These are phyloP conservation scores for Angomonas ambiguus DNA, from an alignment of 208 protist species.

Conservation along the genomic window DNA sequence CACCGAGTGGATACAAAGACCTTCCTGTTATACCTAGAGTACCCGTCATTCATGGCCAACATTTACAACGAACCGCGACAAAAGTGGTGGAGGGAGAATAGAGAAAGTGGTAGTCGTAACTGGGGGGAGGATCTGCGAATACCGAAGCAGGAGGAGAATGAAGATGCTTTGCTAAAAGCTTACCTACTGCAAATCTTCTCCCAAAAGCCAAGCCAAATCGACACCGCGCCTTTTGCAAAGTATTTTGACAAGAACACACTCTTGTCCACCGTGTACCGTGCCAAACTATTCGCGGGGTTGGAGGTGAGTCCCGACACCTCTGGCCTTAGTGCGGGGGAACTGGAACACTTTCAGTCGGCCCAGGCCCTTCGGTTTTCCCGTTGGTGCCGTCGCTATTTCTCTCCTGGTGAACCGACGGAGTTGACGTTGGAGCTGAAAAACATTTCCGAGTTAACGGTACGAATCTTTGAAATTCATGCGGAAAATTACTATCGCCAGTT, in stretches of 20 bases:
- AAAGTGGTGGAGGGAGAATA: not conserved
- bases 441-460: not conserved
- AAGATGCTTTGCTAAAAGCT: not conserved
- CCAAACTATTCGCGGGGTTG: slow-evolving; percentile 7
- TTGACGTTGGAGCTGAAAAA: slow-evolving; percentile 8
- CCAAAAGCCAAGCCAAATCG: not conserved
- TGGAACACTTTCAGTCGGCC: slow-evolving; percentile 7
- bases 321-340: not conserved
- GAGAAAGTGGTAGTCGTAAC: not conserved
- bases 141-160: not conserved
- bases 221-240: not conserved
- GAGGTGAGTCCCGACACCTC: slow-evolving; percentile 1
- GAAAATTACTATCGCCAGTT: slow-evolving; percentile 1
- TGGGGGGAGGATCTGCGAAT: not conserved
- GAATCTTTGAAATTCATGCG: slow-evolving; percentile 10
- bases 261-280: not conserved
- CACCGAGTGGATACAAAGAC: slow-evolving; percentile 2
- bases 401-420: not conserved
- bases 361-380: not conserved
- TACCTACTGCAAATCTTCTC: slow-evolving; percentile 1
- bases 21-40: slow-evolving; percentile 5
- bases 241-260: not conserved
- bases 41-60: not conserved
- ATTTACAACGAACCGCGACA: not conserved
- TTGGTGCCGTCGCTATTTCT: not conserved